These are phyloP conservation scores for Ilyonectria sp. DNA, from an alignment of 2,329 filamentous ascomycete species.

Conservation along the genomic window DNA sequence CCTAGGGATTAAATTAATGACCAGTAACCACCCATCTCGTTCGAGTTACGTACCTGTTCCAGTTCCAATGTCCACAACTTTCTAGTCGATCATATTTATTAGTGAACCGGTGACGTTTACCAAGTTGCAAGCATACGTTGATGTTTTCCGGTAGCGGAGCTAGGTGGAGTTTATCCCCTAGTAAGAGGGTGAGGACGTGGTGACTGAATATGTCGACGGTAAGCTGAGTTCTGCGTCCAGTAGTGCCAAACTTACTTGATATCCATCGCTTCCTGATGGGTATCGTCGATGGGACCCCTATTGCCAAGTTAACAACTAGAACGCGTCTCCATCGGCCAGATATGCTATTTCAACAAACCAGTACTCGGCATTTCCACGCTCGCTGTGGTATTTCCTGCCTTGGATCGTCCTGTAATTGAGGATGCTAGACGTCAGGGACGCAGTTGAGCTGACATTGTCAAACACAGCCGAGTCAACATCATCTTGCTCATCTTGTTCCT, in stretches of 20 bases:
- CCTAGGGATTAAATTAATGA: not conserved
- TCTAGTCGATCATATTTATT: not conserved
- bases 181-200: not conserved
- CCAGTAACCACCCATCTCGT: not conserved
- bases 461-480: not conserved
- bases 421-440: not conserved
- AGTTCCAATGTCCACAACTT: not conserved
- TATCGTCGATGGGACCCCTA: not conserved
- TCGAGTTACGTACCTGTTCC: not conserved
- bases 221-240: not conserved
- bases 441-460: not conserved
- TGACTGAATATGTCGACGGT: not conserved
- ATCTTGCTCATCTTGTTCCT: not conserved
- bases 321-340: not conserved
- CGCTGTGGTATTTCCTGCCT: conserved; percentile 8
- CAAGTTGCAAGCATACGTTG: not conserved
- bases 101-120: not conserved
- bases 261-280: not conserved
- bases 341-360: not conserved
- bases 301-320: not conserved
- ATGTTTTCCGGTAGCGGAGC: not conserved
- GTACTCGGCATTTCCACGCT: conserved; percentile 2
- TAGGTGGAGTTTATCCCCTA: not conserved
- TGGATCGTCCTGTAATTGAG: conserved; percentile 5
- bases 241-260: conserved; percentile 1